Percentiles rank a stretch among this genome's conserved stretches.
These are phyloP conservation scores for Scleroderma citrinum DNA, from an alignment of 768 basidiomycete species.

Conservation along the genomic window DNA sequence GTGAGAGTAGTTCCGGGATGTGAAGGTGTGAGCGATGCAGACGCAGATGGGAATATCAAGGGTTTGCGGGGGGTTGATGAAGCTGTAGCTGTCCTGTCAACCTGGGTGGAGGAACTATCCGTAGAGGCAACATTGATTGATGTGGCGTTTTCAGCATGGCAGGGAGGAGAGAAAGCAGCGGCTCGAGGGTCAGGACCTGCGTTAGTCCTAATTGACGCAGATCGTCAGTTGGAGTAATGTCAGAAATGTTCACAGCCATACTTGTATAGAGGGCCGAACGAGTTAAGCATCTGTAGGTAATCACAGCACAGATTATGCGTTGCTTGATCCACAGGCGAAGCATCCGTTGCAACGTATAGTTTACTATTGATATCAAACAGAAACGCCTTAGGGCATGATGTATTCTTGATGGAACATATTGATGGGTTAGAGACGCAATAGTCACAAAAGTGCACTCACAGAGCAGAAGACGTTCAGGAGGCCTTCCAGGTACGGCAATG, in stretches of 20 bases:
- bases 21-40: conserved; percentile 54
- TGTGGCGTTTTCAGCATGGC: conserved; percentile 10
- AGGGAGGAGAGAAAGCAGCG: conserved; percentile 3
- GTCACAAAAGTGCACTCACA: conserved; percentile 32
- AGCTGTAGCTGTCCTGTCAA: not conserved
- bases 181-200: conserved; percentile 8
- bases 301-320: conserved; percentile 90
- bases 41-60: conserved; percentile 64
- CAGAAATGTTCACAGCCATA: conserved; percentile 24
- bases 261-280: conserved; percentile 86
- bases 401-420: conserved; percentile 49
- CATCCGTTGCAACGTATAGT: conserved; percentile 90
- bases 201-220: conserved; percentile 15
- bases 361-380: conserved; percentile 83
- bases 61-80: conserved; percentile 29
- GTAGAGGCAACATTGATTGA: not conserved
- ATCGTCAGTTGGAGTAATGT: not conserved
- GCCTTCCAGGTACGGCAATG: conserved; percentile 81
- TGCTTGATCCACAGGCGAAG: conserved; percentile 82
- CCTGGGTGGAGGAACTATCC: not conserved
- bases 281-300: conserved; percentile 80
- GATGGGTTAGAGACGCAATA: not conserved
- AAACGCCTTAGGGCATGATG: conserved; percentile 90
- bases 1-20: conserved; percentile 69
- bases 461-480: conserved; percentile 82